These are phyloP conservation scores for Aspergillus carbonarius DNA, from an alignment of 2,329 filamentous ascomycete genomes.

Conservation along the genomic window DNA sequence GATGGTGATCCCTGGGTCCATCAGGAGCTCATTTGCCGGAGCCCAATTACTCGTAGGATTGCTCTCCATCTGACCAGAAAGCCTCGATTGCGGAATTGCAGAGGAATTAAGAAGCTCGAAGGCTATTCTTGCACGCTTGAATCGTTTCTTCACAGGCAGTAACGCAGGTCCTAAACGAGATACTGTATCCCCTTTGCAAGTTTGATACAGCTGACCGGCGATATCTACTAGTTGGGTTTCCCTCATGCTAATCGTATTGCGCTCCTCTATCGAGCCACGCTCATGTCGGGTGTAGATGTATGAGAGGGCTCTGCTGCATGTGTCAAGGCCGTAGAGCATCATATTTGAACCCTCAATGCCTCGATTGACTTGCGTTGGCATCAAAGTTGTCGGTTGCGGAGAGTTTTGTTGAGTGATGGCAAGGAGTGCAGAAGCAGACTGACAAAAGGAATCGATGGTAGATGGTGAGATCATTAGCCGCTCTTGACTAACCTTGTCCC, in stretches of 20 bases:
- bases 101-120: background rate
- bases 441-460: constrained; percentile 1
- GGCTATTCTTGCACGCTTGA: constrained; percentile 3
- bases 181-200: constrained; percentile 1
- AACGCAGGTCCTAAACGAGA: background rate
- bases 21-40: background rate
- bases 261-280: background rate
- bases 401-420: background rate
- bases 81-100: background rate
- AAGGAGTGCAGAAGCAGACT: constrained; percentile 2
- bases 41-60: background rate
- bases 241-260: background rate
- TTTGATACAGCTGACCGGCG: background rate
- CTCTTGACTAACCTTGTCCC: background rate
- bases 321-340: background rate
- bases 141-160: constrained; percentile 4
- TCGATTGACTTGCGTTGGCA: background rate
- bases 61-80: background rate
- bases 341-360: background rate
- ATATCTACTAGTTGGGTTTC: background rate
- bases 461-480: background rate
- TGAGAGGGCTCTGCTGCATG: constrained; percentile 1
- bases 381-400: background rate
- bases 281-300: background rate
- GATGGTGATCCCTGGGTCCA: background rate